Evolutionary conservation across 1,284 basidiomycete genomes (phyloP).

Genomic region (Malassezia japonica): DNA sequence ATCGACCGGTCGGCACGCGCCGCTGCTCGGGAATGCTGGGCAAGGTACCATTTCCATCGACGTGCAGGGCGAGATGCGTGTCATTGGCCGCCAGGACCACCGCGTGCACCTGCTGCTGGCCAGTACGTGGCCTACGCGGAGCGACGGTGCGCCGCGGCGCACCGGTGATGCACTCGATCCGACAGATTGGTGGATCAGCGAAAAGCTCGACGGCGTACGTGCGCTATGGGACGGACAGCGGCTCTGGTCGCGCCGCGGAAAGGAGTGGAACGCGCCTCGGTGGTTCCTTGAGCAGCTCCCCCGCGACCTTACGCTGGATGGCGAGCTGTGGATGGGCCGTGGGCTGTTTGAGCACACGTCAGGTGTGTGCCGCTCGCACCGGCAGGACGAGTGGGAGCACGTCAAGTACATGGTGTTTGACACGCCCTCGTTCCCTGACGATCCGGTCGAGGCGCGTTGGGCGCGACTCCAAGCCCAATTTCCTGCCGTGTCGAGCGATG

Average conservation of each 20-base stretch:
- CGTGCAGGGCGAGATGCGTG: background rate
- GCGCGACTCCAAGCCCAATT: conserved; percentile 53
- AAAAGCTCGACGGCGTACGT: conserved; percentile 53
- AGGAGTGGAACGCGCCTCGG: conserved; percentile 57
- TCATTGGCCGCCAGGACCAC: background rate
- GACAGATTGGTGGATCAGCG: conserved; percentile 61
- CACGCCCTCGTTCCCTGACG: conserved; percentile 54
- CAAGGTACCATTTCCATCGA: background rate
- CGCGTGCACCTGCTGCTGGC: conserved; percentile 53
- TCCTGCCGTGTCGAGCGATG: conserved; percentile 47
- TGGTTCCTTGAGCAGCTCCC: conserved; percentile 60
- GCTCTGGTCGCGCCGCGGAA: conserved; percentile 58
- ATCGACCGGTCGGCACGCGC: background rate
- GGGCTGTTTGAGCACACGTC: conserved; percentile 31
- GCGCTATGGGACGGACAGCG: conserved; percentile 58
- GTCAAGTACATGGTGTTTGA: conserved; percentile 63
- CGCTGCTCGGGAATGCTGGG: background rate
- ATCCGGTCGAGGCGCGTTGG: conserved; percentile 57
- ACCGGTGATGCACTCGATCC: conserved; percentile 54
- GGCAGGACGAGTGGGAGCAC: conserved; percentile 56
- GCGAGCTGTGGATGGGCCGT: conserved; percentile 51
- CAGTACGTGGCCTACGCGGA: conserved; percentile 52
- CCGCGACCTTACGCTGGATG: conserved; percentile 57
- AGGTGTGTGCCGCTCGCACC: conserved; percentile 32
- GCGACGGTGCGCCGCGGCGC: conserved; percentile 51